Evolutionary conservation across 257 asterid species (phyloP).

Genomic region (Solanum boliviense): DNA sequence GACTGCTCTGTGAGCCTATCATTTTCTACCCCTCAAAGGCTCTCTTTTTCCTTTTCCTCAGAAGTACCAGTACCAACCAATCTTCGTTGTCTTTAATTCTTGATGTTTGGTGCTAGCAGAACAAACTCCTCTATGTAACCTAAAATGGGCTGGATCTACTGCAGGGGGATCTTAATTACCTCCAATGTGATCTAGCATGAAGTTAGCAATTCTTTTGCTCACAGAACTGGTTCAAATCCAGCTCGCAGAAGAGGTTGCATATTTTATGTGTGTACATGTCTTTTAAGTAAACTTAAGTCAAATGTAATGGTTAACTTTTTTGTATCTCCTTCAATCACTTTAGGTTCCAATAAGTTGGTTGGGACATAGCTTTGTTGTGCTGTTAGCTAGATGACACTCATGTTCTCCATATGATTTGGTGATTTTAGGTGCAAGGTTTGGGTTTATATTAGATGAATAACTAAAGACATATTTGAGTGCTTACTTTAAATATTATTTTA

Average conservation of each 20-base stretch:
- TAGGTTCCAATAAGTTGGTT: neutral
- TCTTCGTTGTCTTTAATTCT: neutral
- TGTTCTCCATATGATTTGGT: neutral
- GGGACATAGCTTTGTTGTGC: neutral
- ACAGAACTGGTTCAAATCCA: neutral
- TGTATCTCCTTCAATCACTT: neutral
- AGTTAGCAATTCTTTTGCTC: neutral
- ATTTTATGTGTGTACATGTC: neutral
- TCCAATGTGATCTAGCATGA: neutral
- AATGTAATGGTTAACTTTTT: neutral
- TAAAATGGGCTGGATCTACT: neutral
- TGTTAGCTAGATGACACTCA: neutral
- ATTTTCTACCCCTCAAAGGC: neutral
- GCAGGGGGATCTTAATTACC: neutral
- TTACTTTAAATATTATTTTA: too few species aligned
- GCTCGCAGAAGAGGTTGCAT: neutral
- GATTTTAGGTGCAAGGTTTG: constrained; percentile 73
- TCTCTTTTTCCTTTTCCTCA: neutral
- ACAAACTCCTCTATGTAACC: neutral
- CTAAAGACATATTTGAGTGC: too few species aligned
- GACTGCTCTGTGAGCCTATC: neutral
- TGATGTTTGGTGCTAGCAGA: neutral
- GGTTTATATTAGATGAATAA: constrained; percentile 52
- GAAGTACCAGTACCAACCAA: neutral
- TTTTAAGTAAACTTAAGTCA: neutral